phyloP scores from a whole-genome alignment of 2,329 filamentous ascomycete genomes.

The Paracorniculantispora psalliotae region DNA sequence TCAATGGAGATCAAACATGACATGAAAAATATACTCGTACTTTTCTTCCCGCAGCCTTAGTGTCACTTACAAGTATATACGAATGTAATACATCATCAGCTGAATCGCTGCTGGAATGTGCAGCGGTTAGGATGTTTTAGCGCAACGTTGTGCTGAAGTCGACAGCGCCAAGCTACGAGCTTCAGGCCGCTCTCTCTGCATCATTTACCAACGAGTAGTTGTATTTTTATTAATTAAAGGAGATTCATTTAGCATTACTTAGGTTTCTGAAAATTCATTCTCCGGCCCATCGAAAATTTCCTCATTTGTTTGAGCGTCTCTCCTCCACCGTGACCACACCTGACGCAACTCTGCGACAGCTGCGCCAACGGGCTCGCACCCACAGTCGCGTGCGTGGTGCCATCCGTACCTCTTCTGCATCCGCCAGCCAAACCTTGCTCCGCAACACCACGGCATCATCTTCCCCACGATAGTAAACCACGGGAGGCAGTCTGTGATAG shows the following conservation, averaged over 20 bases:
- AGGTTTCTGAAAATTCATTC: too few relatives aligned
- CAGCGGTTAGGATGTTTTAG: too few relatives aligned
- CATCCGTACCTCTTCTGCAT: background rate
- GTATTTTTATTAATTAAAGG: too few relatives aligned
- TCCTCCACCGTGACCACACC: background rate
- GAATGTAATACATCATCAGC: too few relatives aligned
- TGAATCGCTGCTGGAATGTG: too few relatives aligned
- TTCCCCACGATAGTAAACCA: background rate
- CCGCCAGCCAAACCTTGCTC: background rate
- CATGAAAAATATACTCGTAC: background rate
- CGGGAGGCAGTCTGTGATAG: background rate
- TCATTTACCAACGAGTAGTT: background rate
- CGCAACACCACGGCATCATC: background rate
- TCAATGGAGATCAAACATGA: background rate
- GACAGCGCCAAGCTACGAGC: background rate
- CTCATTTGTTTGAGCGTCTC: too few relatives aligned
- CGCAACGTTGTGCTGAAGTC: too few relatives aligned
- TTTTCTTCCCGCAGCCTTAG: too few relatives aligned
- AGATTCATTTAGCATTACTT: too few relatives aligned
- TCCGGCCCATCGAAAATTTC: too few relatives aligned
- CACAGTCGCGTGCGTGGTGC: constrained; percentile 4
- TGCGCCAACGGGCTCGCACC: background rate
- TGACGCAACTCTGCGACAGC: constrained; percentile 7
- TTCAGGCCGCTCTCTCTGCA: background rate
- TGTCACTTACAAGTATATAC: too few relatives aligned